Conservation (phyloP, 2,329 filamentous ascomycete species). For the Aspergillus sp. region DNA sequence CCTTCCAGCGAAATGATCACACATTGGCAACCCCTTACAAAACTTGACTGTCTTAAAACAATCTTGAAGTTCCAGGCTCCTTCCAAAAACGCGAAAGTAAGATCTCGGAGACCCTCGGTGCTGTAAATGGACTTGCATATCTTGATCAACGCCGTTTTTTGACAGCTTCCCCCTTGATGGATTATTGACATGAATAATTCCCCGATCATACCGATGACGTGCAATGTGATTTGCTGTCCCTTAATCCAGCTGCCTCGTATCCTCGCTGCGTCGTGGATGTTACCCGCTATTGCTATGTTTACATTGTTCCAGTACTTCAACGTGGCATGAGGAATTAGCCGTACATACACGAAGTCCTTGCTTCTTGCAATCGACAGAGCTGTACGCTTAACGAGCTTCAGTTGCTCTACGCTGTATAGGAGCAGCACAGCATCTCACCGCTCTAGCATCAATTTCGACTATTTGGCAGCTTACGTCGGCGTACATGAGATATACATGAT, state of each 20-base stretch:
- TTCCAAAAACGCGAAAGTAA: background rate
- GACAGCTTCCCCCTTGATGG: background rate
- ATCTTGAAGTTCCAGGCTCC: background rate
- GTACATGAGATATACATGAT: slow-evolving; percentile 9
- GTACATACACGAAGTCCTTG: slow-evolving; percentile 9
- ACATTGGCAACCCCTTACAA: background rate
- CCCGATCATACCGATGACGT: background rate
- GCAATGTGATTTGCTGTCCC: slow-evolving; percentile 1
- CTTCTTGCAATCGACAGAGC: slow-evolving; percentile 11
- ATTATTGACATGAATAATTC: background rate
- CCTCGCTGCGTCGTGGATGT: background rate
- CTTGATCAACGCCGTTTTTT: background rate
- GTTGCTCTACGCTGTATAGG: slow-evolving; percentile 1
- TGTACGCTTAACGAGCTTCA: background rate
- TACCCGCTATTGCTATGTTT: background rate
- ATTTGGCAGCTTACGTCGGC: slow-evolving; percentile 6
- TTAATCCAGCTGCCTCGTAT: background rate
- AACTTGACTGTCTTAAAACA: background rate
- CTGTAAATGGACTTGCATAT: background rate
- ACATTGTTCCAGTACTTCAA: slow-evolving; percentile 6
- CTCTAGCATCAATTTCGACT: slow-evolving; percentile 12
- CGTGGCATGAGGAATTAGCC: slow-evolving; percentile 14
- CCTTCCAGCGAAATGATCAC: background rate
- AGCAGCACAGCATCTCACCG: slow-evolving; percentile 13
- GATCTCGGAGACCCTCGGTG: background rate